A percentile compares a stretch with the other conserved stretches of the same genome.
Evolutionary conservation across 495 filamentous ascomycete species (phyloP).

Genomic region (Paragyromitra xinjiangensis): DNA sequence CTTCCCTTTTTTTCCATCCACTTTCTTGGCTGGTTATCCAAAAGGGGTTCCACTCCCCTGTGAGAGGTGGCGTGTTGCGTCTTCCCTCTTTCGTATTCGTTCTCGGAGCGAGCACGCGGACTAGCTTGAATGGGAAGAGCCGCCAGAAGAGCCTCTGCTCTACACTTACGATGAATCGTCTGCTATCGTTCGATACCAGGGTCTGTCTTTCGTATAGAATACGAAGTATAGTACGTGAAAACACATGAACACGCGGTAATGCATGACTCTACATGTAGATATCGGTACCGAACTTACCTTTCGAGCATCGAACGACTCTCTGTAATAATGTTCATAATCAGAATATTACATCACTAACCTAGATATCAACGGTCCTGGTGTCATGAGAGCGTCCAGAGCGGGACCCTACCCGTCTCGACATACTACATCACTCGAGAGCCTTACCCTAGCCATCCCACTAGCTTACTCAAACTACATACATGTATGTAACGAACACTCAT

Average conservation of each 20-base stretch:
- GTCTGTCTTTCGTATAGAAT: neutral
- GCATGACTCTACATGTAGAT: neutral
- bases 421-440: neutral
- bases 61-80: constrained; percentile 22
- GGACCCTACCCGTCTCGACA: neutral
- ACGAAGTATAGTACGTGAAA: neutral
- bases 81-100: constrained; percentile 43
- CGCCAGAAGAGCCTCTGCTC: neutral
- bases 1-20: neutral
- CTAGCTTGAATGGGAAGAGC: constrained; percentile 25
- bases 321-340: neutral
- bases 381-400: no score
- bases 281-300: neutral
- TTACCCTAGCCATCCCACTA: neutral
- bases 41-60: constrained; percentile 19
- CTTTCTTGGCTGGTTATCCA: neutral
- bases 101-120: neutral
- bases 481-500: neutral
- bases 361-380: neutral
- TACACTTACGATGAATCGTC: neutral
- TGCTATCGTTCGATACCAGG: constrained; percentile 2
- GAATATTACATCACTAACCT: neutral
- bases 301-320: constrained; percentile 17
- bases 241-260: constrained; percentile 8
- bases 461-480: neutral